Evolutionary conservation across 192 early-diverging fungal species (phyloP), one percentile per base, ranked within the genome.

Genomic region (Gonapodya sp.): DNA sequence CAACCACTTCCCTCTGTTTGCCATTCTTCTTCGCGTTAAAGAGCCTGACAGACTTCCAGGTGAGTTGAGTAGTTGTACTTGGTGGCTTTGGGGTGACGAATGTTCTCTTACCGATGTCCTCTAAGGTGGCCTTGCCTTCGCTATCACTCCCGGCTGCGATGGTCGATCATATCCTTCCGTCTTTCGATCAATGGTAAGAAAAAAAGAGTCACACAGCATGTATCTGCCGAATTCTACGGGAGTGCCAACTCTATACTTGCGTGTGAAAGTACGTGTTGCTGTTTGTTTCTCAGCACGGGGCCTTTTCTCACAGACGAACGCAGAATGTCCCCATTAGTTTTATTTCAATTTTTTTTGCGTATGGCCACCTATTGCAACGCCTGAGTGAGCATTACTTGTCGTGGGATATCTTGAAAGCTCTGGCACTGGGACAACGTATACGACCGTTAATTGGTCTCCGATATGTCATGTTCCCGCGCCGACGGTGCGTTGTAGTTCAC

Each of bases 1-100:
- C 32, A 99, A 99, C 83, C 97, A 99, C 83, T 98, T 97, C 82
- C 97, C 97, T 18, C 85, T 97, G 14, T 97, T 98, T 88, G 96
- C 95, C 34, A 87, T 97, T n/a, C 90, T 96, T 88, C 81, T 96
- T 35, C 88, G 96, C 33, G 73, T 97, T 35, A 94, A 95, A 80
- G 95, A 98, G 82, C 94, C 95, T 2, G 90, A 86, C 36, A 87
- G 95, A 81, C 85, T 99, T 36, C 96, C 97, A 35, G 95, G 94
- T 89, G 91, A 87, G 34, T 79, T 90, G 64, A n/a, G n/a, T n/a
- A n/a, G n/a, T n/a, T n/a, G n/a, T n/a, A n/a, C n/a, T n/a, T 64
- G 8, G 46, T 64, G 46, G 8, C 46, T 64, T 64, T 64, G 46
- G 24, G 24, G 46, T 16, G 8, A 24, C 46, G 24, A 24, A 64